These are phyloP conservation scores for Aschersonia sp. DNA, from an alignment of 2,329 filamentous ascomycete genomes.

Conservation along the genomic window DNA sequence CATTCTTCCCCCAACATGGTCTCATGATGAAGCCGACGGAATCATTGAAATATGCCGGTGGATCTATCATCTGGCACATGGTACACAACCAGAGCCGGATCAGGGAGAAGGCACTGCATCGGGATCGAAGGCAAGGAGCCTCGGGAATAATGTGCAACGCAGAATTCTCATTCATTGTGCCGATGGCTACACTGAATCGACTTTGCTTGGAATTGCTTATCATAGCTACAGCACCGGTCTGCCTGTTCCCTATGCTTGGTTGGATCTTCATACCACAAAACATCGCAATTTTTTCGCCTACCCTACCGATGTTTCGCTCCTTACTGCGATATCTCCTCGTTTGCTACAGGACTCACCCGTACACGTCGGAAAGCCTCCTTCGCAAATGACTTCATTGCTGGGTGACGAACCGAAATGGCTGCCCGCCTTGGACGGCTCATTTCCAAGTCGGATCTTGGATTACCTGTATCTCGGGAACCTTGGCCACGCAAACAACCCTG, in stretches of 20 bases:
- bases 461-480: constrained; percentile 97
- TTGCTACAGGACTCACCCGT: constrained; percentile 58
- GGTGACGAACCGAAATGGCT: constrained; percentile 65
- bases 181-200: constrained; percentile 92
- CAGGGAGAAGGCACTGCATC: not conserved
- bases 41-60: constrained; percentile 79
- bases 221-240: constrained; percentile 81
- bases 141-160: constrained; percentile 25
- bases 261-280: constrained; percentile 66
- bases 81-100: constrained; percentile 27
- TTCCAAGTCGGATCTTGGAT: constrained; percentile 75
- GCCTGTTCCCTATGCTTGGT: constrained; percentile 73
- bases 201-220: constrained; percentile 78
- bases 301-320: constrained; percentile 69
- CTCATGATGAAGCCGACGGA: constrained; percentile 67
- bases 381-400: constrained; percentile 36
- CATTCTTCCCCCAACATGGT: constrained; percentile 72
- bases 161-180: constrained; percentile 84
- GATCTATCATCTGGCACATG: constrained; percentile 74
- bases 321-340: constrained; percentile 63
- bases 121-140: constrained; percentile 4
- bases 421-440: constrained; percentile 68
- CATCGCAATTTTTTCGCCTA: constrained; percentile 94
- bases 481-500: constrained; percentile 84
- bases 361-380: constrained; percentile 29